A percentile compares a stretch with the other conserved stretches of the same genome.
Evolutionary conservation across 331 rosid genomes (phyloP).

Genomic region (Pyrus hybrid): DNA sequence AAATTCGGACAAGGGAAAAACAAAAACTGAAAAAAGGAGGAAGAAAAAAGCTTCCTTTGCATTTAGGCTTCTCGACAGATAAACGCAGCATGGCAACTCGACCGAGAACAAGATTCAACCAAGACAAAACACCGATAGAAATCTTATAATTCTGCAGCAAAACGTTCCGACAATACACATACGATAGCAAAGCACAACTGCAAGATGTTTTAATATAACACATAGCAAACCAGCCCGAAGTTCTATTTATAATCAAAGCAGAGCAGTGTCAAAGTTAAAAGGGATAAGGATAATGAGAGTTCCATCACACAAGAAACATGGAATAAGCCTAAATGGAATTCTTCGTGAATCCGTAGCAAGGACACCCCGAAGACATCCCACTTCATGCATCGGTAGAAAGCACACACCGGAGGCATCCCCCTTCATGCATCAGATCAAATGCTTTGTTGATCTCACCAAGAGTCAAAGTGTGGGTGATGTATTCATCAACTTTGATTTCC

Average conservation of each 20-base stretch:
- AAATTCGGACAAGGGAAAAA: too few relatives aligned
- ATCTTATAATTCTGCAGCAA: background rate
- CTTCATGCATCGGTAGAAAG: constrained; percentile 54
- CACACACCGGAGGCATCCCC: too few relatives aligned
- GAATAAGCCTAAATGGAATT: background rate
- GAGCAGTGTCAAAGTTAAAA: too few relatives aligned
- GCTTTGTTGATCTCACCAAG: too few relatives aligned
- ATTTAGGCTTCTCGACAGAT: background rate
- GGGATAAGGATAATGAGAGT: background rate
- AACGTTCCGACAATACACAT: background rate
- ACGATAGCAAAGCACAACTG: background rate
- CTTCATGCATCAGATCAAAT: too few relatives aligned
- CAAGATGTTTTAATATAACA: background rate
- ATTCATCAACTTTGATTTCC: constrained; percentile 97
- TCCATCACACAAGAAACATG: background rate
- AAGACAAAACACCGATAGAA: background rate
- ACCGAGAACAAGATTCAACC: background rate
- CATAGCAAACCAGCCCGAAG: too few relatives aligned
- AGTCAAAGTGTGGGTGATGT: too few relatives aligned
- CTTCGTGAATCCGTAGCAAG: constrained; percentile 38
- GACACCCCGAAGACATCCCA: constrained; percentile 81
- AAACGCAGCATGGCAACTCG: background rate
- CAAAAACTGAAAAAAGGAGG: too few relatives aligned
- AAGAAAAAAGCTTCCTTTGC: background rate
- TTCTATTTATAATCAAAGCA: too few relatives aligned